These are phyloP conservation scores for Pestalotiopsis sp. DNA, from an alignment of 2,329 filamentous ascomycete species.

Conservation along the genomic window DNA sequence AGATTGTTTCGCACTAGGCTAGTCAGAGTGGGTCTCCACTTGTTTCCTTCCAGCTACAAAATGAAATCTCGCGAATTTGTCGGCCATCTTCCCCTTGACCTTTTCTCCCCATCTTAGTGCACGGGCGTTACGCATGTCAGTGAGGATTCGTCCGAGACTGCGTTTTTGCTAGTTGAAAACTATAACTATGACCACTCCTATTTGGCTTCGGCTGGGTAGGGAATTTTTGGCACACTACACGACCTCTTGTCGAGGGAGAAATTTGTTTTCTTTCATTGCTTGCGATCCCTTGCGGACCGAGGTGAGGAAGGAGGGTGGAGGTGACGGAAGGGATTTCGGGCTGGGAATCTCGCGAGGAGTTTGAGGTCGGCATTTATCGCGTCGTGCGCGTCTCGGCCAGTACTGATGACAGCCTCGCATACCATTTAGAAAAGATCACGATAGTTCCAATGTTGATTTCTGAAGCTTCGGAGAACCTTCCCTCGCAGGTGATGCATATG, in stretches of 20 bases:
- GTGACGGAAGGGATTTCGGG: neutral
- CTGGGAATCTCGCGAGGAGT: neutral
- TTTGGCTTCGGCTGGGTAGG: conserved; percentile 68
- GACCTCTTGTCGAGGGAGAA: conserved; percentile 31
- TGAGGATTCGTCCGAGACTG: conserved; percentile 86
- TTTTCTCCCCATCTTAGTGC: conserved; percentile 51
- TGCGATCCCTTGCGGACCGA: conserved; percentile 41
- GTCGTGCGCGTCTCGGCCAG: neutral
- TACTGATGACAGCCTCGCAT: neutral
- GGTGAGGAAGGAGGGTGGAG: conserved; percentile 48
- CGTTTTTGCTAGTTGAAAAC: conserved; percentile 92
- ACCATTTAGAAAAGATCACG: neutral
- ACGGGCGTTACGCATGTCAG: conserved; percentile 79
- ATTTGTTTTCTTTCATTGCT: conserved; percentile 49
- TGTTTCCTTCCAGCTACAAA: neutral
- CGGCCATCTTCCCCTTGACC: neutral
- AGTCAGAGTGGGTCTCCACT: neutral
- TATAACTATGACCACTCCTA: conserved; percentile 75
- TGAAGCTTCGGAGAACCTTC: neutral
- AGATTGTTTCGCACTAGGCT: neutral
- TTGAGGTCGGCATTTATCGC: neutral
- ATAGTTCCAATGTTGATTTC: neutral
- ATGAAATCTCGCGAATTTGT: neutral
- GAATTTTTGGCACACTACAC: conserved; percentile 72
- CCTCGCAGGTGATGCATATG: too few species aligned